Percentiles rank a stretch among this genome's conserved stretches.
Conservation (phyloP, 208 protist genomes). For the Trypanosoma lewisi region DNA sequence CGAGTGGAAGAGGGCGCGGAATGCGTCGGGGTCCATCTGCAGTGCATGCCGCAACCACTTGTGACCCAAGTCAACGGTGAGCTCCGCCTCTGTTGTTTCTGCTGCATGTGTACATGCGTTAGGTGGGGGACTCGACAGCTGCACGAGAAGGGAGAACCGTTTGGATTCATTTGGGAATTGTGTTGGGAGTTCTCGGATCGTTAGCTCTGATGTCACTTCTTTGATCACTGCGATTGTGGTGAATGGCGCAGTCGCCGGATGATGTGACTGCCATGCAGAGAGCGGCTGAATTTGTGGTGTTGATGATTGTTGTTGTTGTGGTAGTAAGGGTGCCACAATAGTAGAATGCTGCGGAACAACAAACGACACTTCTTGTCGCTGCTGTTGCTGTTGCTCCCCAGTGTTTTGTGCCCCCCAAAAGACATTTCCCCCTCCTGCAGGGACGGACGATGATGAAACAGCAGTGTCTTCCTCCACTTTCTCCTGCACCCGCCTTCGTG, state of each 20-base stretch:
- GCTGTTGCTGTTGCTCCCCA: conserved; percentile 5
- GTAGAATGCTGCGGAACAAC: neutral
- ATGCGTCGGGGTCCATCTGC: conserved; percentile 47
- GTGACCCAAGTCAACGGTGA: conserved; percentile 65
- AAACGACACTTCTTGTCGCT: neutral
- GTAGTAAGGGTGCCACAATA: neutral
- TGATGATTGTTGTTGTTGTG: neutral
- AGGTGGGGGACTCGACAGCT: conserved; percentile 31
- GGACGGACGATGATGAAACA: neutral
- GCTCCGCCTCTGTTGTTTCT: conserved; percentile 22
- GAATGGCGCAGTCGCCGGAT: conserved; percentile 5
- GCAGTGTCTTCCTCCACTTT: neutral
- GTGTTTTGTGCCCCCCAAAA: neutral
- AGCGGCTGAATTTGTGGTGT: conserved; percentile 8
- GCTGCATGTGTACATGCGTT: conserved; percentile 1
- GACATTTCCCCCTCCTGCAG: neutral
- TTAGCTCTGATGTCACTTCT: conserved; percentile 21
- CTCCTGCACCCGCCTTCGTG: conserved; percentile 19
- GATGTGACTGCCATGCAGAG: conserved; percentile 6
- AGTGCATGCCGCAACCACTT: conserved; percentile 53
- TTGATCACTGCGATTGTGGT: conserved; percentile 3
- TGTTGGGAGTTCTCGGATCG: neutral
- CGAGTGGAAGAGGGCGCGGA: conserved; percentile 41
- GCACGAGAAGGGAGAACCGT: conserved; percentile 35
- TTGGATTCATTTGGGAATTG: neutral